Base-by-base conservation (phyloP, 1,139 yeast species). In the Lodderomyces parapsilosis region DNA sequence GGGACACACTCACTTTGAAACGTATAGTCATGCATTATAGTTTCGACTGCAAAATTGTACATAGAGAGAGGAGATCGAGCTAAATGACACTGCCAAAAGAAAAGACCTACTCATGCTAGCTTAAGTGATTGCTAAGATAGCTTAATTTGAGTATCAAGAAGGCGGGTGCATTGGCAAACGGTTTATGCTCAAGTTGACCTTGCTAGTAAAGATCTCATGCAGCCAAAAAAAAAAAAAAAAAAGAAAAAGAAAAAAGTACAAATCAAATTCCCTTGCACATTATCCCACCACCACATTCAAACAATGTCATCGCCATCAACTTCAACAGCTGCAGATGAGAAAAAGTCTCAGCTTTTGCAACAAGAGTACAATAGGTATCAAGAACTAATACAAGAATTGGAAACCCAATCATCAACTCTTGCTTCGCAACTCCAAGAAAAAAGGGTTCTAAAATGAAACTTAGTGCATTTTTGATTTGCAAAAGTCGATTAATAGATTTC, bases 301-400 rank as follows among this genome's bases (percentile, higher is more conserved):
- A 28, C 32, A 28, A 28, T 28, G 32, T 28, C 33, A 30, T 15
- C 15, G 33, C 15, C 33, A 7, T 15, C 33, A 3, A 13, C 35
- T 30, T 27, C 41, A 3, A 41, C 45, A 7, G 38, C 31, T 19
- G 60, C 60, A 30, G 71, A 71, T 52, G 75, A 72, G 53, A 66
- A 65, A 43, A 69, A 71, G 47, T 74, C 76, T 10, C 74, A 71
- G 57, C 72, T 62, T 44, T 73, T 82, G 44, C 88, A 83, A 63
- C 60, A 63, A 38, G 80, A 78, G 57, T 82, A 82, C 60, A 84
- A 84, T 59, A 65, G 68, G 47, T 83, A 75, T 57, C 89, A 85
- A 56, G 80, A 78, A 45, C 72, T 77, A 4, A 68, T 84, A 41
- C 73, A 80, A 30, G 78, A 79, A 36, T 62, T 83, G 44, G 83